Evolutionary conservation across 1,284 basidiomycete species (phyloP).

Genomic region (Heterobasidion irregulare): DNA sequence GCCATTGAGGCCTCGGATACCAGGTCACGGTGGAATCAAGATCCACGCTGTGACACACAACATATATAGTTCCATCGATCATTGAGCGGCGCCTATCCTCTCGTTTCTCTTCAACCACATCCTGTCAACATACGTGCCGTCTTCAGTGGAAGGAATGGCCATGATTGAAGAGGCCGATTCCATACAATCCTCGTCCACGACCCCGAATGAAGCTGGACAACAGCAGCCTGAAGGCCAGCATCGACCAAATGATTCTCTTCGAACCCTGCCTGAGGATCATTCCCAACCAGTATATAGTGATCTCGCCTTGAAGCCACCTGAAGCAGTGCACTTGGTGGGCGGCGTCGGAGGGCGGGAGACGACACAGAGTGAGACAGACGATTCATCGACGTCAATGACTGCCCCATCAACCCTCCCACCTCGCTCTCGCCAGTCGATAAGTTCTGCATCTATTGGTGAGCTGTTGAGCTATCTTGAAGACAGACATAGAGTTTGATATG

Average conservation of each 20-base stretch:
- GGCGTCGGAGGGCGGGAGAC: not conserved
- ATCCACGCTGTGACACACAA: not conserved
- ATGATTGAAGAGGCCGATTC: not conserved
- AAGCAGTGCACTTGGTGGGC: not conserved
- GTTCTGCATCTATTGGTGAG: not conserved
- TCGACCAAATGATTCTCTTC: too few species aligned
- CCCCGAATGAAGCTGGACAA: not conserved
- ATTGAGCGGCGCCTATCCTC: not conserved
- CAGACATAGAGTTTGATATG: too few species aligned
- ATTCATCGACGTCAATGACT: not conserved
- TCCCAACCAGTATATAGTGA: not conserved
- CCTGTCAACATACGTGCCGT: not conserved
- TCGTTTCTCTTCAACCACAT: not conserved
- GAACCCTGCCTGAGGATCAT: too few species aligned
- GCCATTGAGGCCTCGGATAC: too few species aligned
- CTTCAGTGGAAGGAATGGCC: not conserved
- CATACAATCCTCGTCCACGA: not conserved
- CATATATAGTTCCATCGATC: not conserved
- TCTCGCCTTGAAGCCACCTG: not conserved
- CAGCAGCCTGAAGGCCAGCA: too few species aligned
- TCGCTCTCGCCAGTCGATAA: not conserved
- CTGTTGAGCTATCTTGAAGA: not conserved
- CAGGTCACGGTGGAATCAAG: too few species aligned
- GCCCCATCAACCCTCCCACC: too few species aligned
- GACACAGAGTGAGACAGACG: not conserved